phyloP scores from a whole-genome alignment of 2,329 filamentous ascomycete species.

The Colletotrichum destructivum region DNA sequence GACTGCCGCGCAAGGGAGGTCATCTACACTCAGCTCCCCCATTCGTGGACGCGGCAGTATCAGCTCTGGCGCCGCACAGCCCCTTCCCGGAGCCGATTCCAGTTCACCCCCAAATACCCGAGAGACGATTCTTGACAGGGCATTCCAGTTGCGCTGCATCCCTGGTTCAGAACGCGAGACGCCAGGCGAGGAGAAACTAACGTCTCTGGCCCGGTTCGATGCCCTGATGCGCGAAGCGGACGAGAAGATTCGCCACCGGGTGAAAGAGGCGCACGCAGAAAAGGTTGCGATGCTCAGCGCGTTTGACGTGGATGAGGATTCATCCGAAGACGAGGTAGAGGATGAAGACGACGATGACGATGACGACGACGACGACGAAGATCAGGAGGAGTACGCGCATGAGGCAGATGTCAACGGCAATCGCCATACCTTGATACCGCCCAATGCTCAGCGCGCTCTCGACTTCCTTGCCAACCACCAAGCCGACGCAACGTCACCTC shows the following conservation, averaged over 20 bases:
- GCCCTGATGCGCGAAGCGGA: conserved; percentile 76
- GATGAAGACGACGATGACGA: conserved; percentile 58
- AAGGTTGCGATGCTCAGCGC: conserved; percentile 60
- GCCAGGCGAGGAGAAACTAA: conserved; percentile 74
- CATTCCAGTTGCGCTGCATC: conserved; percentile 75
- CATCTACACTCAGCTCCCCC: conserved; percentile 72
- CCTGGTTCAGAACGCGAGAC: conserved; percentile 70
- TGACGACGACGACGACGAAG: conserved; percentile 59
- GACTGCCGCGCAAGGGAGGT: conserved; percentile 72
- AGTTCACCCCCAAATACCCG: conserved; percentile 68
- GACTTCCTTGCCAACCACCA: conserved; percentile 65
- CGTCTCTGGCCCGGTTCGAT: conserved; percentile 76
- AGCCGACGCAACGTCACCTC: conserved; percentile 51
- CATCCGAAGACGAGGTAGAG: conserved; percentile 59
- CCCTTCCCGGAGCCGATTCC: conserved; percentile 55
- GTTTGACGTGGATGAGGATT: conserved; percentile 66
- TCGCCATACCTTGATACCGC: conserved; percentile 57
- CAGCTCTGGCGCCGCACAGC: conserved; percentile 62
- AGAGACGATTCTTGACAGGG: conserved; percentile 78
- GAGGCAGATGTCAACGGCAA: conserved; percentile 50
- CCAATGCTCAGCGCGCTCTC: conserved; percentile 64
- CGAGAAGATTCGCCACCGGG: conserved; percentile 61
- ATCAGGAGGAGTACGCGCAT: conserved; percentile 57
- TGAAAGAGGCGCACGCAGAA: conserved; percentile 51
- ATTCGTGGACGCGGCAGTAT: conserved; percentile 69